Conservation (phyloP, 2,329 filamentous ascomycete species). For the Exserohilum rostratum region DNA sequence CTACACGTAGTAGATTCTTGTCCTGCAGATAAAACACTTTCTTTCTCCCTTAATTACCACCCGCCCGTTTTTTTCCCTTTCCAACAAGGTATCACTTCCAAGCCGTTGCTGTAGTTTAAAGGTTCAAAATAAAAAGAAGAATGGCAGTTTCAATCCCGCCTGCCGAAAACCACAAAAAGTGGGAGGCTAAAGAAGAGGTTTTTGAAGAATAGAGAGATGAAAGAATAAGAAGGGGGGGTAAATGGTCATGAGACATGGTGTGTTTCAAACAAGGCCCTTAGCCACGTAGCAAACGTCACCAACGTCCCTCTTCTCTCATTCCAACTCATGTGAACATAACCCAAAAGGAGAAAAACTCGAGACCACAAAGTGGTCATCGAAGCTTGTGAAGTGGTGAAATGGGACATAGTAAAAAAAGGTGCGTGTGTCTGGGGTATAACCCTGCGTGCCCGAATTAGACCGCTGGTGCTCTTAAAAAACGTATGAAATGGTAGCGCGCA, state of each 20-base stretch:
- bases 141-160: no score
- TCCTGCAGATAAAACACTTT: background rate
- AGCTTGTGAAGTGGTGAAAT: background rate
- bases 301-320: background rate
- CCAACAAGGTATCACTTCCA: background rate
- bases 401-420: constrained; percentile 12
- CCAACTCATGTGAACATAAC: background rate
- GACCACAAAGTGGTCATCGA: background rate
- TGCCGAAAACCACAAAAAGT: no score
- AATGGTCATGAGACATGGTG: constrained; percentile 21
- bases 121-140: constrained; percentile 1
- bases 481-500: constrained; percentile 11
- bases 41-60: background rate
- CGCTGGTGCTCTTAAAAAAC: constrained; percentile 34
- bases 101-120: background rate
- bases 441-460: constrained; percentile 33
- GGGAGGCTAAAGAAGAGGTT: no score
- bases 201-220: background rate
- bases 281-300: constrained; percentile 7
- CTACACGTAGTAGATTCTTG: background rate
- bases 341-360: background rate
- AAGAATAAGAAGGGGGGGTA: constrained; percentile 1
- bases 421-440: constrained; percentile 22
- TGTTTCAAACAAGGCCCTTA: constrained; percentile 18
- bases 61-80: background rate